Percentiles rank a stretch among this genome's conserved stretches.
Conservation (phyloP, 129 eudicot genomes). For the Escallonia herrerae region DNA sequence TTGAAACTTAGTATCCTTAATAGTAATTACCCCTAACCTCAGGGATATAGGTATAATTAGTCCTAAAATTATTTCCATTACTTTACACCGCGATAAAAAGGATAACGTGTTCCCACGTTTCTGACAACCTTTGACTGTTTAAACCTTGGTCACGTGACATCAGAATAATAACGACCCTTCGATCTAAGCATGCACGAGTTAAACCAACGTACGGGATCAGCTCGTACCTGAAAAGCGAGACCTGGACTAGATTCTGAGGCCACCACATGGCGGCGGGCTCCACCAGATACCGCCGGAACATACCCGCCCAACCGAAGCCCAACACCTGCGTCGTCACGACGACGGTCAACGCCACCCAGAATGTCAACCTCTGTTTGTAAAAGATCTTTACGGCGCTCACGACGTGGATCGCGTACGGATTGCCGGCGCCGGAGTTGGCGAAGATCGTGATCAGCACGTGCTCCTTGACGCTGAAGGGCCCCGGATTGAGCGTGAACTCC, state of each 20-base stretch:
- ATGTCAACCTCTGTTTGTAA: slow-evolving; percentile 48
- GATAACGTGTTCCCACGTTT: too few relatives aligned
- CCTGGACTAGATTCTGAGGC: slow-evolving; percentile 77
- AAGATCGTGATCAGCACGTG: slow-evolving; percentile 67
- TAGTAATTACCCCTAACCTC: too few relatives aligned
- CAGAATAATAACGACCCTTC: too few relatives aligned
- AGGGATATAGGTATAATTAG: too few relatives aligned
- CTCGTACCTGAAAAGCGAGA: slow-evolving; percentile 59
- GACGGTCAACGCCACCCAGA: slow-evolving; percentile 61
- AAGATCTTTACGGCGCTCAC: slow-evolving; percentile 67
- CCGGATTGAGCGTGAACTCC: slow-evolving; percentile 53
- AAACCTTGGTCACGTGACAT: too few relatives aligned
- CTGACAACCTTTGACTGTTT: too few relatives aligned
- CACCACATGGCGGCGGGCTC: slow-evolving; percentile 91
- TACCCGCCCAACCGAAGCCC: slow-evolving; percentile 82
- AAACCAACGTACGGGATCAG: not conserved
- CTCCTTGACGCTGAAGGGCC: slow-evolving; percentile 60
- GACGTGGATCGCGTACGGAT: slow-evolving; percentile 58
- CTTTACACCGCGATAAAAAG: too few relatives aligned
- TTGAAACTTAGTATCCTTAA: too few relatives aligned
- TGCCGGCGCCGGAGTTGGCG: slow-evolving; percentile 65
- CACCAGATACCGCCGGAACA: slow-evolving; percentile 62
- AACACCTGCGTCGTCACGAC: slow-evolving; percentile 64
- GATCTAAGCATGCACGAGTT: too few relatives aligned
- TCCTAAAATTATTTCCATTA: too few relatives aligned